Percentiles rank a stretch among this genome's conserved stretches.
Conservation (phyloP, 2,329 filamentous ascomycete species). For the Achaetomium macrosporum region DNA sequence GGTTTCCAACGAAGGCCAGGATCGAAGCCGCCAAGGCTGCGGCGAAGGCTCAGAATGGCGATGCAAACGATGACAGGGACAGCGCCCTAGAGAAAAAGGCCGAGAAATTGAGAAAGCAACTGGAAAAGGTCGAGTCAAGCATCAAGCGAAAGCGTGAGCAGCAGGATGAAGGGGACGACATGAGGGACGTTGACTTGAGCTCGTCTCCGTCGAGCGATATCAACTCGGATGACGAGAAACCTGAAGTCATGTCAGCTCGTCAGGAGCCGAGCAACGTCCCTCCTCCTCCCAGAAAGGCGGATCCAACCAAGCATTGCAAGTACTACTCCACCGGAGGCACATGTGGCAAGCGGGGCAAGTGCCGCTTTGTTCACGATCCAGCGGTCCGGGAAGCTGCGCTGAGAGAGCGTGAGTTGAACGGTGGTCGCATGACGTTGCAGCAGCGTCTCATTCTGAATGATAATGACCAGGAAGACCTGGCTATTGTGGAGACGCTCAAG, state of each 20-base stretch:
- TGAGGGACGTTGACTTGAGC: conserved; percentile 43
- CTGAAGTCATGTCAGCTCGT: conserved; percentile 52
- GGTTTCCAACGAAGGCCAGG: conserved; percentile 73
- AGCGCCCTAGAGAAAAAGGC: conserved; percentile 48
- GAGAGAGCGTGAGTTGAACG: conserved; percentile 58
- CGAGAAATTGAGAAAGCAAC: conserved; percentile 56
- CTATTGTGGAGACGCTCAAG: conserved; percentile 59
- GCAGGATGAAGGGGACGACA: conserved; percentile 61
- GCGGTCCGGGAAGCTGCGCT: conserved; percentile 58
- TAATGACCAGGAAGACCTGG: conserved; percentile 62
- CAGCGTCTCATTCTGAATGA: conserved; percentile 62
- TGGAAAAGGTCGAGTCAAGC: conserved; percentile 65
- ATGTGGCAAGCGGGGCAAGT: conserved; percentile 70
- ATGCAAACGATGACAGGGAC: conserved; percentile 53
- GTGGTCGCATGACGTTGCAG: conserved; percentile 59
- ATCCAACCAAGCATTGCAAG: conserved; percentile 62
- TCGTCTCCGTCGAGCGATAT: conserved; percentile 38
- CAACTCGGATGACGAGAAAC: conserved; percentile 53
- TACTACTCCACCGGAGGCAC: conserved; percentile 64
- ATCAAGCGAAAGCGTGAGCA: conserved; percentile 64
- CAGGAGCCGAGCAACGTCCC: conserved; percentile 33
- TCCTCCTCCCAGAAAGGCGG: conserved; percentile 50
- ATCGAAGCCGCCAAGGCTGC: conserved; percentile 56
- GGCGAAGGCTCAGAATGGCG: conserved; percentile 36
- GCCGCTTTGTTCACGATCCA: conserved; percentile 64